These are phyloP conservation scores for Ceratocystis cubensis DNA, from an alignment of 2,329 filamentous ascomycete species.

Conservation along the genomic window DNA sequence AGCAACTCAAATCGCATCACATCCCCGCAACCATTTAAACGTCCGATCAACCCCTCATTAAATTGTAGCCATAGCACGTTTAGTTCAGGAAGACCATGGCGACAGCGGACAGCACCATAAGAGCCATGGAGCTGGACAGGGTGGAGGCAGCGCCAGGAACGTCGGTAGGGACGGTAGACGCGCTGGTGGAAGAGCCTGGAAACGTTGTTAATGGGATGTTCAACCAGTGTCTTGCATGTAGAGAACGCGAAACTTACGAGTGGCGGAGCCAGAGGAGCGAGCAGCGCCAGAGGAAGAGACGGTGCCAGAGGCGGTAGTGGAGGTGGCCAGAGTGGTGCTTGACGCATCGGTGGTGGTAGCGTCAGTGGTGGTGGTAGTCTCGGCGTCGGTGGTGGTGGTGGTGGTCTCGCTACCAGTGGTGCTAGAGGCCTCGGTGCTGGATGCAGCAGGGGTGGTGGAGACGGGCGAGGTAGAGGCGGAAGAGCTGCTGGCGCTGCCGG, in stretches of 20 bases:
- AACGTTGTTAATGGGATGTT: not conserved
- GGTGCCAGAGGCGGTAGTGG: conserved; percentile 21
- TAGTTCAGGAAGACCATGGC: conserved; percentile 35
- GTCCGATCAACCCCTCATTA: not conserved
- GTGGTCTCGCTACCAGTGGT: conserved; percentile 21
- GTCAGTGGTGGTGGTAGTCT: conserved; percentile 21
- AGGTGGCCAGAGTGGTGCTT: conserved; percentile 21
- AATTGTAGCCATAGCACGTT: conserved; percentile 17
- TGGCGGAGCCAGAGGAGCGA: conserved; percentile 15
- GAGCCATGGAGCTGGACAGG: conserved; percentile 30
- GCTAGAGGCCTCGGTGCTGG: conserved; percentile 17
- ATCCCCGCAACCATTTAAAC: not conserved
- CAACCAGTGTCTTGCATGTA: not conserved
- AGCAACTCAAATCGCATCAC: conserved; percentile 3
- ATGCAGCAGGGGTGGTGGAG: not conserved
- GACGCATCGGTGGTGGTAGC: conserved; percentile 21
- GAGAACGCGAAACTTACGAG: conserved; percentile 17
- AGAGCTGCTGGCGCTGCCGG: conserved; percentile 22
- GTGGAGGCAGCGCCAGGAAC: conserved; percentile 24
- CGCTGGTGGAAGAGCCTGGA: conserved; percentile 1
- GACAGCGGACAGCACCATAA: conserved; percentile 31
- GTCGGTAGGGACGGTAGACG: conserved; percentile 21
- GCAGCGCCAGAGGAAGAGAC: conserved; percentile 18
- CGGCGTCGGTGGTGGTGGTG: conserved; percentile 19
- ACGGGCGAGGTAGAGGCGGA: not conserved